Evolutionary conservation across 2,329 filamentous ascomycete genomes (phyloP).

Genomic region (Exophiala spinifera): DNA sequence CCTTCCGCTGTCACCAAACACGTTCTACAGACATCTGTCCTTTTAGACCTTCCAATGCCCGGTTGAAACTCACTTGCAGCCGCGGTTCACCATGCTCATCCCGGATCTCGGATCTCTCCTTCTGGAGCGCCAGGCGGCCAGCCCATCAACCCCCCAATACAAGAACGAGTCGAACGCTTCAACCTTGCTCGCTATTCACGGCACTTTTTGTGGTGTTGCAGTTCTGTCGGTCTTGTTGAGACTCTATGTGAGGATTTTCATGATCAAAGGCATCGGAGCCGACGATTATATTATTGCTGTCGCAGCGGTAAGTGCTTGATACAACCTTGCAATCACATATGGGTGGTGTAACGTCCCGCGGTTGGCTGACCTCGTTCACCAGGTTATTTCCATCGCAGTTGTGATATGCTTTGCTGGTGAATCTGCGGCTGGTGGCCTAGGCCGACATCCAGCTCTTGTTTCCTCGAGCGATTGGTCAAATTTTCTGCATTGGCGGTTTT

Average conservation of each 20-base stretch:
- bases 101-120: constrained; percentile 4
- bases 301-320: constrained; percentile 38
- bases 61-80: background rate
- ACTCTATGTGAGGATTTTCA: constrained; percentile 45
- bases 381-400: constrained; percentile 31
- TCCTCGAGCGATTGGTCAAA: constrained; percentile 32
- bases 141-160: constrained; percentile 31
- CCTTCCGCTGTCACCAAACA: background rate
- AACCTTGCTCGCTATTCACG: constrained; percentile 42
- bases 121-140: constrained; percentile 21
- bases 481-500: constrained; percentile 44
- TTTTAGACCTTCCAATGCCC: background rate
- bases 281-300: constrained; percentile 50
- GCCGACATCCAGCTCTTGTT: constrained; percentile 44
- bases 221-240: constrained; percentile 42
- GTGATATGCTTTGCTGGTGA: constrained; percentile 42
- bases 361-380: background rate
- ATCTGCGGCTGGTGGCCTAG: constrained; percentile 39
- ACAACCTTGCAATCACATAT: constrained; percentile 22
- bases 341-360: background rate
- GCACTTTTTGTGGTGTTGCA: constrained; percentile 39
- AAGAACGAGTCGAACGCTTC: constrained; percentile 38
- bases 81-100: constrained; percentile 10
- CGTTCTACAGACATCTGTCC: background rate
- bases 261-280: constrained; percentile 48